Evolutionary conservation across 1,139 yeast species (phyloP), one percentile per base, ranked within the genome.

Genomic region (Kodamaea derodonti): DNA sequence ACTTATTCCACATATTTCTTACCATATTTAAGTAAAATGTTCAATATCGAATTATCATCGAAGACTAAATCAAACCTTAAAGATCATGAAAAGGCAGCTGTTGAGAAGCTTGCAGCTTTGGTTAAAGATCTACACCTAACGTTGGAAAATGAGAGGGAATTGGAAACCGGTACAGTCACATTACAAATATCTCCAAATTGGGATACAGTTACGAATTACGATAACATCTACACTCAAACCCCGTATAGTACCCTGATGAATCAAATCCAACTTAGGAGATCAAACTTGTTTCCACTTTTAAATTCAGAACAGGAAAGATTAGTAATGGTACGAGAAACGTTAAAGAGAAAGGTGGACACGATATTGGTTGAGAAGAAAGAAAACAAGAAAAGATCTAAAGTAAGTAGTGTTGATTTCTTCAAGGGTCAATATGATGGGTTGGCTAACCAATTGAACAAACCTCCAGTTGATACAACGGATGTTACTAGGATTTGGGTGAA

Each of bases 401-500:
- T 49, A 16, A 62, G 55, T 24, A 60, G 69, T 45, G 46, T 66
- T 2, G 72, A 69, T 16, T 69, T 65, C 45, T 69, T 69, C 48
- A 65, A 59, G 42, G 60, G 56, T 2, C 60, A 54, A 39, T 68
- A 69, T 39, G 71, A 64, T 20, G 65, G 59, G 15, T 43, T 64
- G 11, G 43, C 60, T 4, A 43, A 47, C 7, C 60, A 54, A 34
- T 43, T 48, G 14, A 49, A 50, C 9, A 46, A 46, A 22, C 32
- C 33, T 12, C 32, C 27, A 3, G 38, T 24, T 34, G 42, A 30
- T 38, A 45, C 12, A 39, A 38, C 15, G 49, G 56, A 51, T 16
- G 41, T 45, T 10, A 38, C 54, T 6, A 67, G 84, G 42, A 83
- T 87, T 6, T 92, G 97, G 97, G 85, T 92, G 12, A 90, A 85